phyloP scores from a whole-genome alignment of 2,329 filamentous ascomycete species.

The Colletotrichum brevisporum region DNA sequence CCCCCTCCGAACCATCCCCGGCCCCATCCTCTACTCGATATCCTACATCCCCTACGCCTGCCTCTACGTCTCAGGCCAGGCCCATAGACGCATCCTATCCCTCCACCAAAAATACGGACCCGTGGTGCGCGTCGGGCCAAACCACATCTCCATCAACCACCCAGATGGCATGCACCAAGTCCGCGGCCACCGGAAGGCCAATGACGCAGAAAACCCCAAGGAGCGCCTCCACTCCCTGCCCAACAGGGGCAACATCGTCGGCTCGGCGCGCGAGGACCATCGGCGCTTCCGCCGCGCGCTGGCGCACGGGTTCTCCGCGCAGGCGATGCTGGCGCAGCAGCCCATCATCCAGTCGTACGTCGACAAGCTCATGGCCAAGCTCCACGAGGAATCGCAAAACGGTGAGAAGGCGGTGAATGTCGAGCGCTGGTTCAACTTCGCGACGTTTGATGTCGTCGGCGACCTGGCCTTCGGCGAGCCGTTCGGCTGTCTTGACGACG shows the following conservation, averaged over 20 bases:
- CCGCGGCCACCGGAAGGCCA: slow-evolving; percentile 46
- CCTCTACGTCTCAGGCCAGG: neutral
- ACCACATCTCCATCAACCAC: slow-evolving; percentile 60
- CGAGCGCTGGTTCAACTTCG: slow-evolving; percentile 45
- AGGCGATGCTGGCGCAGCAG: slow-evolving; percentile 44
- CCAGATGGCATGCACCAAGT: slow-evolving; percentile 55
- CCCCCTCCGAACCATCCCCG: slow-evolving; percentile 48
- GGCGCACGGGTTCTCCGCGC: slow-evolving; percentile 44
- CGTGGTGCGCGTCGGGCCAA: slow-evolving; percentile 61
- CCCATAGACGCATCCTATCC: slow-evolving; percentile 29
- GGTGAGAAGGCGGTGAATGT: slow-evolving; percentile 40
- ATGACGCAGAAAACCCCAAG: slow-evolving; percentile 26
- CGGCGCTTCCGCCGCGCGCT: slow-evolving; percentile 28
- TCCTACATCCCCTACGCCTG: slow-evolving; percentile 11
- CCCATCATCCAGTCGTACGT: slow-evolving; percentile 53
- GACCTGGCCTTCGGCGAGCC: slow-evolving; percentile 48
- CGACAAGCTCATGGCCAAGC: slow-evolving; percentile 52
- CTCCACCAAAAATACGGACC: slow-evolving; percentile 58
- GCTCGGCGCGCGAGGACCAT: slow-evolving; percentile 13
- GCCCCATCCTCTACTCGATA: slow-evolving; percentile 38
- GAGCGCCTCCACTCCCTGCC: neutral
- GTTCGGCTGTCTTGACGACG: slow-evolving; percentile 45
- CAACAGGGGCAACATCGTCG: slow-evolving; percentile 40
- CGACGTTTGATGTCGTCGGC: slow-evolving; percentile 49
- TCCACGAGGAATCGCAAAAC: slow-evolving; percentile 47